phyloP scores from a whole-genome alignment of 179 eudicot genomes.

The Kewa caespitosa region DNA sequence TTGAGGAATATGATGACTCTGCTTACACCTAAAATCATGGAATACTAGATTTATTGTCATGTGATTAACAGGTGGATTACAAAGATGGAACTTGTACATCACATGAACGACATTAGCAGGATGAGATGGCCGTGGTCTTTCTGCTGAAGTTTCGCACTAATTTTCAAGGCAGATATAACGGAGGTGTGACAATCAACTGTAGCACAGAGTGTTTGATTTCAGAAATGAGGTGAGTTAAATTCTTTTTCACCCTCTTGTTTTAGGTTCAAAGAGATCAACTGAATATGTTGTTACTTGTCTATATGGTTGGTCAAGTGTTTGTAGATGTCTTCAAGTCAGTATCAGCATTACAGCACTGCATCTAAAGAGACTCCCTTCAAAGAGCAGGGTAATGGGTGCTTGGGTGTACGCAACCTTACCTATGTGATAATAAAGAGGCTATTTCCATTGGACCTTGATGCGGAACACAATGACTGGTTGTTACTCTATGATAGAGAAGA shows the following conservation, averaged over 20 bases:
- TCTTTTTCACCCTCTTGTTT: background rate
- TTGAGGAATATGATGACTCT: too few species aligned
- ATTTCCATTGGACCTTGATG: too few species aligned
- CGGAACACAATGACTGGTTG: too few species aligned
- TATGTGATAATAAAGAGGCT: too few species aligned
- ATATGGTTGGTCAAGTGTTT: background rate
- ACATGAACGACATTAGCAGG: background rate
- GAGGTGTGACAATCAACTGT: too few species aligned
- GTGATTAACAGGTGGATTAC: conserved; percentile 10
- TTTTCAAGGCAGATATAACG: background rate
- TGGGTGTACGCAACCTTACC: too few species aligned
- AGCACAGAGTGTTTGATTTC: background rate
- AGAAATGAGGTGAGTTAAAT: background rate
- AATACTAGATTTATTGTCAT: background rate
- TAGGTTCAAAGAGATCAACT: background rate
- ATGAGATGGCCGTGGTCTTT: background rate
- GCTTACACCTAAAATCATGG: background rate
- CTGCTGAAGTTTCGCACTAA: background rate
- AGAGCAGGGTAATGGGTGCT: too few species aligned
- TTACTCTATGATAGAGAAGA: too few species aligned
- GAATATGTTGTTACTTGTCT: background rate
- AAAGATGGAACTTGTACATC: conserved; percentile 1
- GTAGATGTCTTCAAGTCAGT: background rate
- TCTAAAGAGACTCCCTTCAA: too few species aligned
- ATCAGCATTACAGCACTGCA: too few species aligned